Evolutionary conservation across 2,329 filamentous ascomycete genomes (phyloP).

Genomic region (Alternaria burnsii): DNA sequence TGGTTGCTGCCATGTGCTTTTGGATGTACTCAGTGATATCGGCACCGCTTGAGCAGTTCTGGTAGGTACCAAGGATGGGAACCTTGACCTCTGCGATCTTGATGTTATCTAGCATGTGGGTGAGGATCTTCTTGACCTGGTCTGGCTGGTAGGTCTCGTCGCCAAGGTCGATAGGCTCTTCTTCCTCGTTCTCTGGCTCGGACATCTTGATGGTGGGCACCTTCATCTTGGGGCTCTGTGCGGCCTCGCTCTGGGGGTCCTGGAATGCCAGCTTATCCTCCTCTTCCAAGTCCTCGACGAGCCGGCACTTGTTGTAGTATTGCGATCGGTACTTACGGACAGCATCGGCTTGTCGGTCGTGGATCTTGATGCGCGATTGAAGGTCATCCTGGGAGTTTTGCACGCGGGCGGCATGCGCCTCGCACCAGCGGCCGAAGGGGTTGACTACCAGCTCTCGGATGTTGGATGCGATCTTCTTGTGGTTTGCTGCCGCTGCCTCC

Average conservation of each 20-base stretch:
- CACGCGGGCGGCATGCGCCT: slow-evolving; percentile 88
- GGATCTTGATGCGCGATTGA: slow-evolving; percentile 86
- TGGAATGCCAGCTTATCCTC: slow-evolving; percentile 99
- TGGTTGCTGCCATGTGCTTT: slow-evolving; percentile 82
- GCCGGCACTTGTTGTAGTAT: slow-evolving; percentile 98
- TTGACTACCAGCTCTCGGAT: slow-evolving; percentile 95
- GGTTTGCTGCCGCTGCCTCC: slow-evolving; percentile 86
- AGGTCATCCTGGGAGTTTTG: slow-evolving; percentile 96
- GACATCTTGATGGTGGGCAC: slow-evolving; percentile 91
- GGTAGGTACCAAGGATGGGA: slow-evolving; percentile 91
- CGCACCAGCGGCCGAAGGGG: slow-evolving; percentile 95
- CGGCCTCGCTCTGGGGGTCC: slow-evolving; percentile 69
- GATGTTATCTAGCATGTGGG: slow-evolving; percentile 85
- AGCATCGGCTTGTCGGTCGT: slow-evolving; percentile 87
- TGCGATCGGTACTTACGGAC: slow-evolving; percentile 93
- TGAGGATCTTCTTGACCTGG: slow-evolving; percentile 88
- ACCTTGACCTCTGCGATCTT: slow-evolving; percentile 92
- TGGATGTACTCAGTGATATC: slow-evolving; percentile 97
- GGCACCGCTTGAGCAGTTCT: slow-evolving; percentile 88
- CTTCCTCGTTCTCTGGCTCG: slow-evolving; percentile 69
- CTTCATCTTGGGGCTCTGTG: slow-evolving; percentile 63
- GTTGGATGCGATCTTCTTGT: slow-evolving; percentile 94
- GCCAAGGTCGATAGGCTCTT: slow-evolving; percentile 89
- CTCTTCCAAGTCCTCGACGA: slow-evolving; percentile 96
- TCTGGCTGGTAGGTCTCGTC: slow-evolving; percentile 86